Conservation (phyloP, 2,329 filamentous ascomycete genomes). For the Sporothrix dimorphospora region DNA sequence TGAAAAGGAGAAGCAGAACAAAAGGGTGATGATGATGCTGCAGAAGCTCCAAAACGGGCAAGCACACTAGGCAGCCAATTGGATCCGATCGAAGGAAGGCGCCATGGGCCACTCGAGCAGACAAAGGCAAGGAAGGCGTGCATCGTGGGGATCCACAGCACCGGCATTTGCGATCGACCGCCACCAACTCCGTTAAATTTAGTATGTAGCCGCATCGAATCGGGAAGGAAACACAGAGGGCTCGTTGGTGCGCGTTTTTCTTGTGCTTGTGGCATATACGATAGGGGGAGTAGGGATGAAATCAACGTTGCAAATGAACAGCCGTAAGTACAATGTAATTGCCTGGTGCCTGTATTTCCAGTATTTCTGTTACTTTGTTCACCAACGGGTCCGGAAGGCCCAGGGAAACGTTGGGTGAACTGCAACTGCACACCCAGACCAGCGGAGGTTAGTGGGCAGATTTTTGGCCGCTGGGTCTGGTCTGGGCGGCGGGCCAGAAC, state of each 20-base stretch:
- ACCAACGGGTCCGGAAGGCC: background rate
- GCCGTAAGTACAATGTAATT: background rate
- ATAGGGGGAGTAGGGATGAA: background rate
- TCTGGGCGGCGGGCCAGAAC: background rate
- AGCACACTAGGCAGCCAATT: conserved; percentile 1
- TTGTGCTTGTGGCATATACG: background rate
- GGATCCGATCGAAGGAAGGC: conserved; percentile 6
- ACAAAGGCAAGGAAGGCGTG: background rate
- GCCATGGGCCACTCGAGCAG: background rate
- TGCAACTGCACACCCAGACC: background rate
- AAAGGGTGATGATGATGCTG: background rate
- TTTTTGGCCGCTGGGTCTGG: background rate
- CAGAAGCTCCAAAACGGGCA: background rate
- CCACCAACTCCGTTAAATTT: conserved; percentile 1
- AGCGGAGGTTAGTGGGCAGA: background rate
- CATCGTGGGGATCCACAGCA: conserved; percentile 11
- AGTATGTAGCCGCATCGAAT: conserved; percentile 6
- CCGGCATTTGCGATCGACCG: conserved; percentile 27
- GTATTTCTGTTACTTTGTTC: background rate
- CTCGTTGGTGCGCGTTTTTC: background rate
- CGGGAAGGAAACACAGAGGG: conserved; percentile 27
- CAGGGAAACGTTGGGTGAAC: background rate
- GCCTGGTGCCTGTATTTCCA: background rate
- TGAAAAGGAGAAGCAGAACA: background rate
- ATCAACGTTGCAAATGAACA: background rate